These are phyloP conservation scores for Talaromyces sp. DNA, from an alignment of 2,329 filamentous ascomycete genomes.

Conservation along the genomic window DNA sequence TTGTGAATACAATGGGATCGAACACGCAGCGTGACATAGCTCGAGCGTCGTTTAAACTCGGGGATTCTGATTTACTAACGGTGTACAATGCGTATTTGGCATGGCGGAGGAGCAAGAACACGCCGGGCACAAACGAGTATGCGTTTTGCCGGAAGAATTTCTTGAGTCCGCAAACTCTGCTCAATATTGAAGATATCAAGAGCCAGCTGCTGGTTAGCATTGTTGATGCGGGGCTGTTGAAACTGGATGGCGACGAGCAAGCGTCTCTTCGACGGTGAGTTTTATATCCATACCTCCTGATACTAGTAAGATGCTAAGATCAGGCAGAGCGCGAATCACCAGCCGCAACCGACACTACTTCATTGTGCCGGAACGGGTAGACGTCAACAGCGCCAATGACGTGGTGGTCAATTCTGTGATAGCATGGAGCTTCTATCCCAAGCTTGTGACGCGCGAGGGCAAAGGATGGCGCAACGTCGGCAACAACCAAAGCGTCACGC, in stretches of 20 bases:
- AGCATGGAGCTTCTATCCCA: constrained; percentile 93
- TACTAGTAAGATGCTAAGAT: background rate
- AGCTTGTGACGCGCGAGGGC: constrained; percentile 74
- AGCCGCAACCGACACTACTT: constrained; percentile 71
- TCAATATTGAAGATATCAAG: constrained; percentile 93
- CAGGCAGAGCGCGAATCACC: constrained; percentile 52
- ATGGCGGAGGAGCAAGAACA: constrained; percentile 78
- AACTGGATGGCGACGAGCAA: constrained; percentile 67
- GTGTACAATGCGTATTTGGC: constrained; percentile 87
- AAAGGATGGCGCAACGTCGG: constrained; percentile 87
- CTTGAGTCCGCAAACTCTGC: constrained; percentile 77
- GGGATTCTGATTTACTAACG: constrained; percentile 87
- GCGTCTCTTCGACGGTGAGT: constrained; percentile 57
- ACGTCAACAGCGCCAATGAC: constrained; percentile 74
- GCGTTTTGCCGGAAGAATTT: constrained; percentile 95
- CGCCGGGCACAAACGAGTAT: constrained; percentile 66
- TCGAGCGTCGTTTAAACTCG: constrained; percentile 70
- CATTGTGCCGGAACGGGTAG: constrained; percentile 68
- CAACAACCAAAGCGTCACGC: constrained; percentile 83
- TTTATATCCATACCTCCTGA: background rate
- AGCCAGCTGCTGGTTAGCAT: constrained; percentile 80
- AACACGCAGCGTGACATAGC: constrained; percentile 76
- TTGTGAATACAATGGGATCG: constrained; percentile 78
- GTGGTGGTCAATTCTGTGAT: constrained; percentile 73
- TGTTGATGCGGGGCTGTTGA: constrained; percentile 77